These are phyloP conservation scores for Boletus bicolor DNA, from an alignment of 768 basidiomycete species.

Conservation along the genomic window DNA sequence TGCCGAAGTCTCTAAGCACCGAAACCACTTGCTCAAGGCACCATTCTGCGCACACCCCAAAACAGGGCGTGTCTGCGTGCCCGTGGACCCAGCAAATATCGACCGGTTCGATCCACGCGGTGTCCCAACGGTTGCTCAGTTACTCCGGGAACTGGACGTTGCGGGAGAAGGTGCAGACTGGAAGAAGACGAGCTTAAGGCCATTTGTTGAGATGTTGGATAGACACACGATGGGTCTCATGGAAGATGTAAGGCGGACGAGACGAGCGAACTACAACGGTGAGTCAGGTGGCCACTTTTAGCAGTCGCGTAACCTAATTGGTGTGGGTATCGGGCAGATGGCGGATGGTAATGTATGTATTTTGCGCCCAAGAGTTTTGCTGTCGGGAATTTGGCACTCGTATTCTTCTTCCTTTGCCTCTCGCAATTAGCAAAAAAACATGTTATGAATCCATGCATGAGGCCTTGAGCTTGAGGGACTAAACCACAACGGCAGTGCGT, in stretches of 20 bases:
- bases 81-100: constrained; percentile 72
- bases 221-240: constrained; percentile 47
- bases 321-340: constrained; percentile 11
- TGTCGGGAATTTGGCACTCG: too few species aligned
- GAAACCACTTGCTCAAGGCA: constrained; percentile 96
- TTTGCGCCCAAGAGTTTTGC: background rate
- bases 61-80: constrained; percentile 94
- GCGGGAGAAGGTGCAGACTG: constrained; percentile 65
- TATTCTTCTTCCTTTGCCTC: too few species aligned
- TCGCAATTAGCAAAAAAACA: too few species aligned
- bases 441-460: too few species aligned
- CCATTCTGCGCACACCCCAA: constrained; percentile 97
- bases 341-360: constrained; percentile 24
- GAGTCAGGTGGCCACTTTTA: background rate
- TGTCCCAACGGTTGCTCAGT: constrained; percentile 84
- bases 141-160: constrained; percentile 76
- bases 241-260: constrained; percentile 29
- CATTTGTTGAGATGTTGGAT: constrained; percentile 89
- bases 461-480: too few species aligned
- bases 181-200: constrained; percentile 82
- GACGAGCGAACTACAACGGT: constrained; percentile 20
- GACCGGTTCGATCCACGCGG: constrained; percentile 78
- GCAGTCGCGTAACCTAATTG: background rate
- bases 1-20: constrained; percentile 94
- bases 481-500: too few species aligned